These are phyloP conservation scores for Microascus cirrosus DNA, from an alignment of 2,329 filamentous ascomycete genomes.

Conservation along the genomic window DNA sequence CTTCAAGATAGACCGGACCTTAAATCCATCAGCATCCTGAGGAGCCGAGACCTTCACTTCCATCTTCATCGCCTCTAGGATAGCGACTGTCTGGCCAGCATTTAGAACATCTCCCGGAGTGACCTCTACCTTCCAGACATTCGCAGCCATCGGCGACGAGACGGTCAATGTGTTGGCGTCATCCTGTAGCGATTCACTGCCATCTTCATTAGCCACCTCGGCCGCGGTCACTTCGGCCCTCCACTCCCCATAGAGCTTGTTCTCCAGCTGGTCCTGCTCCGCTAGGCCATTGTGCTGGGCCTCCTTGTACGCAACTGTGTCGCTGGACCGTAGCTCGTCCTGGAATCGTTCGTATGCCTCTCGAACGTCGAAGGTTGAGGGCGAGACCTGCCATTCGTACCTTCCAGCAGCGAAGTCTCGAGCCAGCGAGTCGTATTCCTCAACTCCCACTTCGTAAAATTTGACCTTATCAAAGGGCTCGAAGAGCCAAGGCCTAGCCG, in stretches of 20 bases:
- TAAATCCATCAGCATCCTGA: not conserved
- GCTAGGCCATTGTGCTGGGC: not conserved
- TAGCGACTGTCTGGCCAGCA: conserved; percentile 27
- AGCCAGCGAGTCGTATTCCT: conserved; percentile 15
- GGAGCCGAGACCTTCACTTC: conserved; percentile 23
- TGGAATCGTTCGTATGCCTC: conserved; percentile 12
- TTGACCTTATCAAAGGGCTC: conserved; percentile 20
- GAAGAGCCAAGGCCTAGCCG: conserved; percentile 19
- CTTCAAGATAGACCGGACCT: not conserved
- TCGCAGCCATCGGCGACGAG: conserved; percentile 23
- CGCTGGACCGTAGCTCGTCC: not conserved
- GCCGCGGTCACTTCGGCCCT: conserved; percentile 17
- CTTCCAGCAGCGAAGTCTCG: conserved; percentile 15
- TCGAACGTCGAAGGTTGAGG: conserved; percentile 16
- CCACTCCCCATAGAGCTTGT: not conserved
- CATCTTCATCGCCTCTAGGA: conserved; percentile 48
- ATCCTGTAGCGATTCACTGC: not conserved
- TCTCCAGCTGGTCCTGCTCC: not conserved
- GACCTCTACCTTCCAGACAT: conserved; percentile 40
- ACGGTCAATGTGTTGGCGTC: not conserved
- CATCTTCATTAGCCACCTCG: conserved; percentile 16
- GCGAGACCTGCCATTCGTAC: conserved; percentile 15
- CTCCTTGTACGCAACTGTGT: not conserved
- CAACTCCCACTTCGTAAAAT: conserved; percentile 17
- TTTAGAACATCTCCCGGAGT: conserved; percentile 27